These are phyloP conservation scores for Ustulina deusta DNA, from an alignment of 2,329 filamentous ascomycete genomes.

Conservation along the genomic window DNA sequence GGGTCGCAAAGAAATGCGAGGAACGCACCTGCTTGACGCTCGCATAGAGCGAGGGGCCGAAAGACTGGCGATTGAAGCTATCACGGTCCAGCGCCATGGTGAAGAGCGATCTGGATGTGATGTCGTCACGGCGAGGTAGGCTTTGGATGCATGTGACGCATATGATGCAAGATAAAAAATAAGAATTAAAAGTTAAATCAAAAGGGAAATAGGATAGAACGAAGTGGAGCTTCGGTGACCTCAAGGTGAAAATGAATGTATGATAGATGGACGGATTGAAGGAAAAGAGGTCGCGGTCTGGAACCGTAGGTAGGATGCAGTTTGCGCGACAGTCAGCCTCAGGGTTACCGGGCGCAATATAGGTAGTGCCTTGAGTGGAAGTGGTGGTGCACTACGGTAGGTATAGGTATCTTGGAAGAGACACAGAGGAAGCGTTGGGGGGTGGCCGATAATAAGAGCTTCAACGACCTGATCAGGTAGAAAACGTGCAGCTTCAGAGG, in stretches of 20 bases:
- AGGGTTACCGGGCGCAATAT: slow-evolving; percentile 5
- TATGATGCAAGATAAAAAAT: slow-evolving; percentile 37
- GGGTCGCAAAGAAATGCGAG: slow-evolving; percentile 37
- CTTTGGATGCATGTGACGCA: slow-evolving; percentile 48
- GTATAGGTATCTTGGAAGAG: background rate
- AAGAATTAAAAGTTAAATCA: background rate
- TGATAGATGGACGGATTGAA: background rate
- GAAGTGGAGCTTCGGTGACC: background rate
- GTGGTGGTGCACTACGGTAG: background rate
- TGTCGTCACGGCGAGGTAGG: slow-evolving; percentile 40
- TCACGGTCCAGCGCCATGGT: slow-evolving; percentile 59
- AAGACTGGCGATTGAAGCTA: slow-evolving; percentile 71
- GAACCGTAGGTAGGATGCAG: slow-evolving; percentile 1
- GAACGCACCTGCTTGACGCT: slow-evolving; percentile 73
- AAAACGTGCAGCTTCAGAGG: background rate
- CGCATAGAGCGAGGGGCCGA: slow-evolving; percentile 72
- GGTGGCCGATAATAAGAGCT: background rate
- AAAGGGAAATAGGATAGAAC: background rate
- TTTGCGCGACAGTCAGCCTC: slow-evolving; percentile 22
- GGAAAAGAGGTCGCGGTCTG: background rate
- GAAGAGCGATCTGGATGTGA: slow-evolving; percentile 44
- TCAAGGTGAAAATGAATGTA: background rate
- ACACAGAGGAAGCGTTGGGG: background rate
- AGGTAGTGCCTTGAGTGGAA: background rate
- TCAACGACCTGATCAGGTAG: background rate